These are phyloP conservation scores for Hyparrhenia diplandra DNA, from an alignment of 176 grass and related monocot genomes.

Conservation along the genomic window DNA sequence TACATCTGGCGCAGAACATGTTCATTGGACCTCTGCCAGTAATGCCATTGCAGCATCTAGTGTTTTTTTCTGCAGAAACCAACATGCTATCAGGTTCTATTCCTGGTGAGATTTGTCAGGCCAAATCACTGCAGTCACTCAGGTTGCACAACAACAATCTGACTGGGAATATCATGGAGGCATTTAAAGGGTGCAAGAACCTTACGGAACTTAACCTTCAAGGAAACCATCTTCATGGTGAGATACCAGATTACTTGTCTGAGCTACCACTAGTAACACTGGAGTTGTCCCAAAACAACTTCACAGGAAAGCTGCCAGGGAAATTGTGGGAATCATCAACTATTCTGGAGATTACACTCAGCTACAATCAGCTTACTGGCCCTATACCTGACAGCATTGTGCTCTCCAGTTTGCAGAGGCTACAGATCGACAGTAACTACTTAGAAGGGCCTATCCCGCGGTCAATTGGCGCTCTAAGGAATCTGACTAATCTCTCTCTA, in stretches of 20 bases:
- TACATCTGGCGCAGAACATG: slow-evolving; percentile 62
- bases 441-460: slow-evolving; percentile 68
- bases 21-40: slow-evolving; percentile 69
- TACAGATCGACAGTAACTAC: slow-evolving; percentile 75
- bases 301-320: slow-evolving; percentile 57
- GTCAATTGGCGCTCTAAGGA: slow-evolving; percentile 62
- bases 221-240: slow-evolving; percentile 81
- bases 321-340: slow-evolving; percentile 71
- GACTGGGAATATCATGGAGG: slow-evolving; percentile 56
- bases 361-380: slow-evolving; percentile 69
- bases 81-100: slow-evolving; percentile 80
- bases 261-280: slow-evolving; percentile 74
- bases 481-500: slow-evolving; percentile 82
- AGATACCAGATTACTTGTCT: slow-evolving; percentile 71
- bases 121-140: slow-evolving; percentile 56
- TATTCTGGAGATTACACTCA: slow-evolving; percentile 62
- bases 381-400: slow-evolving; percentile 65
- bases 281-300: slow-evolving; percentile 79
- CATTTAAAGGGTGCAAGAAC: slow-evolving; percentile 65
- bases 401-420: slow-evolving; percentile 58
- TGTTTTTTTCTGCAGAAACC: slow-evolving; percentile 71
- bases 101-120: slow-evolving; percentile 52
- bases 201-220: slow-evolving; percentile 74
- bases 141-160: slow-evolving; percentile 69
- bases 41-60: slow-evolving; percentile 51